Evolutionary conservation across 2,329 filamentous ascomycete species (phyloP), one percentile per base, ranked within the genome.

Genomic region (Aspergillus caelatus): DNA sequence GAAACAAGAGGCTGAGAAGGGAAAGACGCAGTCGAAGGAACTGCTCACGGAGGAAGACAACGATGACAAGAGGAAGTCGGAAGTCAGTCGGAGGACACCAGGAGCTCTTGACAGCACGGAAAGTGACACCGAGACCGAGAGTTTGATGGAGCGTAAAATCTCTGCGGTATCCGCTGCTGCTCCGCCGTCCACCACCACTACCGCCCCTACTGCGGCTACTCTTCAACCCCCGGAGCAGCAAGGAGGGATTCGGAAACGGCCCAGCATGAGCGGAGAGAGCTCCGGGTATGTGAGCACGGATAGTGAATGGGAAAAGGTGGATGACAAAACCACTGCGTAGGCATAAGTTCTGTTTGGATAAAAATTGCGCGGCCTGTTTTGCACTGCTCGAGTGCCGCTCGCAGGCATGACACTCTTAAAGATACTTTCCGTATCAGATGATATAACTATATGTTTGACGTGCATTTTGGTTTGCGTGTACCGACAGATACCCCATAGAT

Each of bases 231-330:
- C 83, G 53, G 72, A 72, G 19, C 76, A 72, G 57, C 64, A 66
- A 34, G 70, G 68, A 36, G 79, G 78, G 53, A 36, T 82, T 65
- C 80, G 79, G 74, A 82, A 82, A 74, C 77, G 81, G 63, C 77
- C 72, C 71, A 81, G 75, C 66, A 71, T 79, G 61, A 77, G 80
- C 12, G 83, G 83, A 61, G 83, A 83, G 59, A 83, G 75, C 59
- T 82, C 80, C n/a, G 84, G 83, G 12, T 85, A 87, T 67, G 73
- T 84, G 65, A 94, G 93, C 79, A 97, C 94, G 5, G 94, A 98
- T 80, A 94, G 94, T 74, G 94, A 98, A 80, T 98, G 94, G 94
- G 94, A 97, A 82, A 96, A 95, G 83, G 91, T 98, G 4, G 93
- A 92, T 26, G 71, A 72, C 30, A 70, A 43, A 43, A 64, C 62